A percentile compares a stretch with the other conserved stretches of the same genome.
phyloP scores from a whole-genome alignment of 176 grass and related monocot species.

The Oryza glumipatula region DNA sequence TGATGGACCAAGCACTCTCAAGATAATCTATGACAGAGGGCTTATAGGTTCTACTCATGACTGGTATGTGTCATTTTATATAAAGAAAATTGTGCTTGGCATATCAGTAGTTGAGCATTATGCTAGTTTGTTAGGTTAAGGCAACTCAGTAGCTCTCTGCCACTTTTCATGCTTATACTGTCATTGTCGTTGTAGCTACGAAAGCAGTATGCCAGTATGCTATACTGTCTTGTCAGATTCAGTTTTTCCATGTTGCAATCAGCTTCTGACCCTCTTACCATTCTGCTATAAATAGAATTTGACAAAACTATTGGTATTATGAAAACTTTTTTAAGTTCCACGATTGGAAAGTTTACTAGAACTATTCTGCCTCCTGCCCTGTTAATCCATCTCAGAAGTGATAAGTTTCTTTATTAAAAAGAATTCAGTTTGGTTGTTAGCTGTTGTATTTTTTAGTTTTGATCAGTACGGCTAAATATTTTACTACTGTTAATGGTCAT shows the following conservation, averaged over 20 bases:
- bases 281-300: constrained; percentile 9
- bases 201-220: background rate
- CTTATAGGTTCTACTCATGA: constrained; percentile 83
- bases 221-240: constrained; percentile 31
- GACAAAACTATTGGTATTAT: constrained; percentile 16
- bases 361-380: constrained; percentile 10
- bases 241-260: constrained; percentile 29
- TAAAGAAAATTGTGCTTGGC: constrained; percentile 19
- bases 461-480: constrained; percentile 1
- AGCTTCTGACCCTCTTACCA: constrained; percentile 5
- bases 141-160: background rate
- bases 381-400: constrained; percentile 4
- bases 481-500: constrained; percentile 13
- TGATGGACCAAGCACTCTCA: constrained; percentile 92
- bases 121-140: background rate
- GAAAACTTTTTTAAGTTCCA: background rate
- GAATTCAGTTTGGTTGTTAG: constrained; percentile 27
- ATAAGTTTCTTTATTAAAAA: constrained; percentile 15
- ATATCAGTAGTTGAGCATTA: background rate
- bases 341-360: constrained; percentile 12
- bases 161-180: background rate
- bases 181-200: background rate
- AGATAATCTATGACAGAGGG: constrained; percentile 94
- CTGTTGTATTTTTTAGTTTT: background rate
- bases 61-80: constrained; percentile 64